Base-by-base conservation (phyloP, 2,329 filamentous ascomycete species). In the Sporothrix variecibatus region DNA sequence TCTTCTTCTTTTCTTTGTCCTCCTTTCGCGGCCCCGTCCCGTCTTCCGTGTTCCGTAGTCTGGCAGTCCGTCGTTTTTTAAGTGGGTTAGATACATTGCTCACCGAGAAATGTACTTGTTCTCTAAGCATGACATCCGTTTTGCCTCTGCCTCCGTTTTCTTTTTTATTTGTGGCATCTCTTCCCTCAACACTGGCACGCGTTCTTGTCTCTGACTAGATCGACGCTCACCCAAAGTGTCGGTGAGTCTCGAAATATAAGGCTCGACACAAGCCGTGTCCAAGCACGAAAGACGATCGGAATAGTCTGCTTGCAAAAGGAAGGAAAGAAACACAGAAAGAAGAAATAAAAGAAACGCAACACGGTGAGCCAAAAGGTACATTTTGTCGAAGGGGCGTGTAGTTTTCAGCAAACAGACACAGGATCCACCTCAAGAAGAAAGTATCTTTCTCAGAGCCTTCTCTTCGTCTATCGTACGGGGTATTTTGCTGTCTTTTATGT, bases 1-100 rank as follows among this genome's bases (percentile, higher is more conserved):
- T n/a, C 31, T n/a, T 4, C 23, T 8, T 8, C 28, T 60, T 71
- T 68, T 40, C 28, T 56, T 53, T 38, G 49, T 23, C 9, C 67
- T 70, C 28, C 58, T 53, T 72, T 72, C 28, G 58, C 70, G 70
- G 70, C 58, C 28, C 31, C 70, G 56, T 72, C 70, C 70, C 70
- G 70, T 65, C 58, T 72, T 72, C 70, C 70, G 70, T 28, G 58
- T 51, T 62, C 70, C 58, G 53, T 65, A 72, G 70, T 46, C 51
- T 12, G 23, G 28, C 69, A 71, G 69, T 60, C 69, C 69, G 69
- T 60, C 69, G 23, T 20, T 46, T 72, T 64, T 17, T 38, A 43
- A 20, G 43, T 64, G 38, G 70, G 70, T 40, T 28, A 56, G 23
- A 26, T 43, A 34, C 56, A 46, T 23, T 28, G 12, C 38, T 46